A percentile compares a stretch with the other conserved stretches of the same genome.
phyloP scores from a whole-genome alignment of 495 filamentous ascomycete species.

The Massariosphaeria phaeospora region DNA sequence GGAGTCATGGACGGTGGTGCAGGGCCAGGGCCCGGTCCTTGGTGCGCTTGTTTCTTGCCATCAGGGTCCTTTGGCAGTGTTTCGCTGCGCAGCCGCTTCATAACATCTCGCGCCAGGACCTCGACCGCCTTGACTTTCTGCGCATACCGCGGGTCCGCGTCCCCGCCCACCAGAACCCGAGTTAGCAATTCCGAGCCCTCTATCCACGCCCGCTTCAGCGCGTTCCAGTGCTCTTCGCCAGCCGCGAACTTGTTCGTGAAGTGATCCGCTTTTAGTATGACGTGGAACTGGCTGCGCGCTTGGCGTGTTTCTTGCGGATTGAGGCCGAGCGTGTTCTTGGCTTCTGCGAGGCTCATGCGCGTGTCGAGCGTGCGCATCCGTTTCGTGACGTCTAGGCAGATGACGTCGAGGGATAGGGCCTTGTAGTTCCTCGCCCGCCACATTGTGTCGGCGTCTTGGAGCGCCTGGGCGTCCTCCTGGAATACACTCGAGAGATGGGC shows the following conservation, averaged over 20 bases:
- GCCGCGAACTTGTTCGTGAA: conserved; percentile 71
- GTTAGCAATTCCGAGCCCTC: conserved; percentile 53
- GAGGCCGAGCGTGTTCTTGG: conserved; percentile 65
- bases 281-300: conserved; percentile 61
- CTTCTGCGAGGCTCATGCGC: conserved; percentile 65
- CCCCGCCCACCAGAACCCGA: conserved; percentile 51
- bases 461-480: conserved; percentile 43
- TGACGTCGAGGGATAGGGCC: conserved; percentile 65
- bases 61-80: conserved; percentile 55
- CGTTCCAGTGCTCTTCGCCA: conserved; percentile 65
- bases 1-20: conserved; percentile 16
- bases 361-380: conserved; percentile 60
- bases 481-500: conserved; percentile 64
- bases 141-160: conserved; percentile 52
- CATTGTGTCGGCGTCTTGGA: conserved; percentile 36
- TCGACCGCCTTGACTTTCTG: conserved; percentile 63
- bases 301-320: conserved; percentile 67
- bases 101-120: conserved; percentile 64
- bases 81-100: conserved; percentile 69
- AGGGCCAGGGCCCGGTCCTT: conserved; percentile 36
- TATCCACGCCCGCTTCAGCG: conserved; percentile 66
- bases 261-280: conserved; percentile 60
- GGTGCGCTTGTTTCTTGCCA: conserved; percentile 44
- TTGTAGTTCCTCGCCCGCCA: conserved; percentile 46
- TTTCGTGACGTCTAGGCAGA: conserved; percentile 80